Conservation (phyloP, 495 filamentous ascomycete species). For the Gamarada debralockiae region DNA sequence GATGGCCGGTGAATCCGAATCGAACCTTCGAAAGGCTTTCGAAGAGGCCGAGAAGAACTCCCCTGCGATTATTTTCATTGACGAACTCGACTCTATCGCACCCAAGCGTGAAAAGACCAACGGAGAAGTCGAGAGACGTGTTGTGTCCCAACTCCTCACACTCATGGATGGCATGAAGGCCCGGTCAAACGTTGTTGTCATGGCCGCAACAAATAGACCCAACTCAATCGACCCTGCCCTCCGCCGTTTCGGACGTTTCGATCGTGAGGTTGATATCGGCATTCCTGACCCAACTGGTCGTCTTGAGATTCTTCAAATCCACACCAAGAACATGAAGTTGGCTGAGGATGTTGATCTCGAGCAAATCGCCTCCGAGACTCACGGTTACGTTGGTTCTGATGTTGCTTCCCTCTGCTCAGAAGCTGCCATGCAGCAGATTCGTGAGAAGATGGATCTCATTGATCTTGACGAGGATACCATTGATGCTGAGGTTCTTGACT, state of each 20-base stretch:
- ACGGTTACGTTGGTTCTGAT: conserved; percentile 99
- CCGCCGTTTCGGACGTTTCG: conserved; percentile 95
- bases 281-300: conserved; percentile 97
- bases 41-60: conserved; percentile 99
- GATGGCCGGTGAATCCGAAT: conserved; percentile 99
- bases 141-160: conserved; percentile 95
- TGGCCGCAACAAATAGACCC: conserved; percentile 96
- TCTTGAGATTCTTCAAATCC: conserved; percentile 97
- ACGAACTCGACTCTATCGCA: conserved; percentile 98
- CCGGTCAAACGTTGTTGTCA: conserved; percentile 95
- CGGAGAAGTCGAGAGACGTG: conserved; percentile 96
- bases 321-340: conserved; percentile 99
- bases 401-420: conserved; percentile 98
- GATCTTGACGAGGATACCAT: conserved; percentile 99
- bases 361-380: conserved; percentile 94
- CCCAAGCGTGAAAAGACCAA: conserved; percentile 99
- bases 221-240: conserved; percentile 98
- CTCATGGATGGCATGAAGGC: conserved; percentile 99
- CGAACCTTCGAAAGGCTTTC: conserved; percentile 94
- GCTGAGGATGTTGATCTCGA: conserved; percentile 95
- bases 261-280: conserved; percentile 94
- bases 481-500: conserved; percentile 96
- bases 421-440: conserved; percentile 99
- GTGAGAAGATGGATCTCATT: conserved; percentile 99
- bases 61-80: conserved; percentile 98